Base-by-base conservation (phyloP, 495 filamentous ascomycete genomes). In the Talaromyces borbonicus region DNA sequence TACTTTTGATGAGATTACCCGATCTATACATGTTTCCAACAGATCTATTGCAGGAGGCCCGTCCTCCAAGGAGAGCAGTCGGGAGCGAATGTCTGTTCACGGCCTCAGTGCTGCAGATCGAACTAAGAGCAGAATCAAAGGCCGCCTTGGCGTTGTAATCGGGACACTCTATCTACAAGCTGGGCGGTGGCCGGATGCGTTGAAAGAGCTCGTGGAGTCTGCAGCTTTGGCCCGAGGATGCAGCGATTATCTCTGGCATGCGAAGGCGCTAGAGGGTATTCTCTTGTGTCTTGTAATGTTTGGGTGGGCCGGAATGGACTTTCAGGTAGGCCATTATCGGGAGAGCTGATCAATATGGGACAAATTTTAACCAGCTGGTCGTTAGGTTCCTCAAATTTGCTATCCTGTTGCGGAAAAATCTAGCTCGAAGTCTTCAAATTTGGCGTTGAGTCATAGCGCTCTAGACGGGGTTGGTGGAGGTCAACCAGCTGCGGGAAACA, bases 201-300 rank as follows among this genome's bases (percentile, higher is more conserved):
- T 97, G 23, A 87, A 80, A 57, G 87, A 95, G 59, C 73, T 96
- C 24, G 68, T 79, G 19, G 90, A 96, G 43, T 83, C 82, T 38
- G 87, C 83, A 6, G 75, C 78, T 8, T 75, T 81, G 50, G 85
- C 88, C 12, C 85, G 84, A 58, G 79, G 78, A 26, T 79, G 81
- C 52, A 90, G 85, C 58, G 92, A 97, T 61, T 85, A 95, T 68
- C 59, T 95, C 6, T 99, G 92, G 92, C 87, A 97, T 70, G 92
- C 84, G 9, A 99, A 97, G 65, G 89, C 85, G 3, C 73, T 97
- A 24, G 92, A 97, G 56, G 81, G 86, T 8, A 84, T 92, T 51
- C 65, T 89, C 11, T 75, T 95, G 37, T 83, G 80, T 57, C 72
- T 96, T 49, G 53, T 97, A 23, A 79, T 97, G 66, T 77, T 93